Evolutionary conservation across 2,329 filamentous ascomycete genomes (phyloP).

Genomic region (Hypoxylon sp.): DNA sequence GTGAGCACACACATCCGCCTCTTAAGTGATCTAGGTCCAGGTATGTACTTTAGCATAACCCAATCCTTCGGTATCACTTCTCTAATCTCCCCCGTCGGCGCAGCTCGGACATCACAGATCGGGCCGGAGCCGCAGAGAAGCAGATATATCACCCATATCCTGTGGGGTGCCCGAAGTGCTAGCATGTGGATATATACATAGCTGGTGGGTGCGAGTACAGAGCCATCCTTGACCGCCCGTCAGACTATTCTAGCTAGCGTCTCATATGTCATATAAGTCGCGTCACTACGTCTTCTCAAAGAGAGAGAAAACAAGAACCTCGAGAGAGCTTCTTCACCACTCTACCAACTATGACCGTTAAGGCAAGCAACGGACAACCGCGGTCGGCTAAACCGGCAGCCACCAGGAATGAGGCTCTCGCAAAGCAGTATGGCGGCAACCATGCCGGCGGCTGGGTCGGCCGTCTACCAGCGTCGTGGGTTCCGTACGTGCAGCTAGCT

Average conservation of each 20-base stretch:
- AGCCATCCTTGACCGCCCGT: slow-evolving; percentile 18
- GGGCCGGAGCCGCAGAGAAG: not conserved
- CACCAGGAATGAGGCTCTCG: slow-evolving; percentile 31
- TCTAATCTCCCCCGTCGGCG: slow-evolving; percentile 1
- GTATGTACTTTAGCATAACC: slow-evolving; percentile 4
- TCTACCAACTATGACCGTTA: slow-evolving; percentile 17
- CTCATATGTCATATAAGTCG: slow-evolving; percentile 16
- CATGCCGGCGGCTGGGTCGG: slow-evolving; percentile 45
- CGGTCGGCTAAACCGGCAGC: slow-evolving; percentile 13
- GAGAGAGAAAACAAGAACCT: not conserved
- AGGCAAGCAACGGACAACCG: slow-evolving; percentile 26
- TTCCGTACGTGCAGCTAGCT: slow-evolving; percentile 46
- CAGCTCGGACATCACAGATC: not conserved
- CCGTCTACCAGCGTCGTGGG: slow-evolving; percentile 44
- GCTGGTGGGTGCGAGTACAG: not conserved
- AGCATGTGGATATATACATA: slow-evolving; percentile 1
- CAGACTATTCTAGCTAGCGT: slow-evolving; percentile 22
- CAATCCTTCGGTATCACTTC: slow-evolving; percentile 14
- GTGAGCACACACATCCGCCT: no score
- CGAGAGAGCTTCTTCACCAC: slow-evolving; percentile 3
- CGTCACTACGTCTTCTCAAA: slow-evolving; percentile 1
- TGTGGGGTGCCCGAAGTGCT: slow-evolving; percentile 20
- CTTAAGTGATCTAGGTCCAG: no score
- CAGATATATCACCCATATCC: not conserved
- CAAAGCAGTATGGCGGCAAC: slow-evolving; percentile 45